A percentile compares a stretch with the other conserved stretches of the same genome.
These are phyloP conservation scores for Ceratobasidium sp. DNA, from an alignment of 1,284 basidiomycete species.

Conservation along the genomic window DNA sequence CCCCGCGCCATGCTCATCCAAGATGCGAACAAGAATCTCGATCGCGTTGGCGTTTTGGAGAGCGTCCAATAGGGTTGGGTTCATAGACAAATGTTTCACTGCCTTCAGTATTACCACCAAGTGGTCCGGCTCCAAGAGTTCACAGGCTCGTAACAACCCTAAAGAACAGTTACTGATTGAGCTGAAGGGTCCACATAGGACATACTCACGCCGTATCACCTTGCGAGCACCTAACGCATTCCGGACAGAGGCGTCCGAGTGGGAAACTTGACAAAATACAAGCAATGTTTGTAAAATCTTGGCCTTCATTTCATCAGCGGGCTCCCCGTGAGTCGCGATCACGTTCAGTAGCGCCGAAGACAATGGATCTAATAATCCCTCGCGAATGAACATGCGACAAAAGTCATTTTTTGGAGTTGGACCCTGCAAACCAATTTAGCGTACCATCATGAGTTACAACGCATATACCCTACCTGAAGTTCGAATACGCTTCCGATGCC, in stretches of 20 bases:
- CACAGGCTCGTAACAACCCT: slow-evolving; percentile 86
- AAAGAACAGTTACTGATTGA: neutral
- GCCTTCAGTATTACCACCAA: slow-evolving; percentile 91
- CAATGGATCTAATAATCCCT: slow-evolving; percentile 91
- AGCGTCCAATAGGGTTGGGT: slow-evolving; percentile 85
- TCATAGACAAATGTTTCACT: slow-evolving; percentile 95
- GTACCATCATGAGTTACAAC: neutral
- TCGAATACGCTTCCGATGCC: slow-evolving; percentile 96
- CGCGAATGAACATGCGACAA: slow-evolving; percentile 96
- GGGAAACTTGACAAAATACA: slow-evolving; percentile 94
- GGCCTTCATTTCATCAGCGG: slow-evolving; percentile 76
- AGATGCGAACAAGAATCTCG: slow-evolving; percentile 83
- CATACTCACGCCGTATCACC: slow-evolving; percentile 76
- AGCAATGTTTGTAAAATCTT: slow-evolving; percentile 91
- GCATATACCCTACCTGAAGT: slow-evolving; percentile 56
- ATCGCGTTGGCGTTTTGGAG: slow-evolving; percentile 96
- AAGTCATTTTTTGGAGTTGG: slow-evolving; percentile 98
- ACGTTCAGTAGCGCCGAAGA: slow-evolving; percentile 89
- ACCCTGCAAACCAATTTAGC: slow-evolving; percentile 59
- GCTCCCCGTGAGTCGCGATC: slow-evolving; percentile 73
- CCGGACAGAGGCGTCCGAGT: slow-evolving; percentile 90
- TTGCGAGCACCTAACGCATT: slow-evolving; percentile 89
- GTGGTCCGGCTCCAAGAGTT: slow-evolving; percentile 80
- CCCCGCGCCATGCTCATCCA: slow-evolving; percentile 81
- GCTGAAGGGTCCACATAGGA: neutral